These are phyloP conservation scores for Dendrobium chrysotoxum DNA, from an alignment of 106 monocot genomes.

Conservation along the genomic window DNA sequence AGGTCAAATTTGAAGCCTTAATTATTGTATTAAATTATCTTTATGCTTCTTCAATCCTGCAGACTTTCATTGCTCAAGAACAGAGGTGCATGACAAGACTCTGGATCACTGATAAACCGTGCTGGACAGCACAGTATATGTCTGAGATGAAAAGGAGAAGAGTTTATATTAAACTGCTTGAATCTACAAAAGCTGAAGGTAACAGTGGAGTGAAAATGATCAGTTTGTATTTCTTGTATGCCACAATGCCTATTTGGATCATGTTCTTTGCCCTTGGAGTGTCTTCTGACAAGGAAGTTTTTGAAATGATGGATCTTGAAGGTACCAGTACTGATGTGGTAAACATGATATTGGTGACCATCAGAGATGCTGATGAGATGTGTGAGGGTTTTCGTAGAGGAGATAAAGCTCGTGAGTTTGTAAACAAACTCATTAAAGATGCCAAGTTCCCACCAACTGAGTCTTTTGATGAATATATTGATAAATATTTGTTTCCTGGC, in stretches of 20 bases:
- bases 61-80: conserved; percentile 91
- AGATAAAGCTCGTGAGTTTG: conserved; percentile 51
- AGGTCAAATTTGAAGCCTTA: neutral
- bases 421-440: conserved; percentile 43
- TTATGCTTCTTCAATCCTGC: conserved; percentile 12
- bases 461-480: conserved; percentile 64
- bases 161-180: conserved; percentile 57
- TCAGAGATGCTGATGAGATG: conserved; percentile 53
- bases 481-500: conserved; percentile 58
- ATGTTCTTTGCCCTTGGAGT: conserved; percentile 93
- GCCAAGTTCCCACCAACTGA: conserved; percentile 80
- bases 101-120: conserved; percentile 67
- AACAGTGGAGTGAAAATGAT: conserved; percentile 40
- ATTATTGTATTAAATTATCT: conserved; percentile 1
- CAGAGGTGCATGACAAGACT: conserved; percentile 62
- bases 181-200: conserved; percentile 36
- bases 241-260: conserved; percentile 69
- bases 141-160: conserved; percentile 49
- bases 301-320: conserved; percentile 77
- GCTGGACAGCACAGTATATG: conserved; percentile 49
- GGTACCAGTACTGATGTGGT: conserved; percentile 29
- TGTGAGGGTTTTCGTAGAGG: conserved; percentile 50
- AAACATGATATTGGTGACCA: conserved; percentile 61
- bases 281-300: conserved; percentile 79
- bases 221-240: conserved; percentile 58